Evolutionary conservation across 768 basidiomycete genomes (phyloP).

Genomic region (Mycena capillaripes): DNA sequence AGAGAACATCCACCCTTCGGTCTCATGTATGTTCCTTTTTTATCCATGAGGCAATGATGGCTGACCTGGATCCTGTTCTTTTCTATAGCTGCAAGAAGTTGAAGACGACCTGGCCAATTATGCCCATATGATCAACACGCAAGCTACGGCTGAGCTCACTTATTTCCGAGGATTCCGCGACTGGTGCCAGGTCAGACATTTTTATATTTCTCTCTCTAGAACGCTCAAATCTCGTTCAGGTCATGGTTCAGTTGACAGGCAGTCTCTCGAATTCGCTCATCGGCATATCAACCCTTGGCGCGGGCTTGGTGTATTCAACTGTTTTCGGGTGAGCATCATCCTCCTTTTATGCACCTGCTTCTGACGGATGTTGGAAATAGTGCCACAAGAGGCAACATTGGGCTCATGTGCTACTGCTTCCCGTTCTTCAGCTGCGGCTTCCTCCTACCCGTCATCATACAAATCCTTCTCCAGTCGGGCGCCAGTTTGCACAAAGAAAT

Average conservation of each 20-base stretch:
- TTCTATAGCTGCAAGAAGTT: slow-evolving; percentile 33
- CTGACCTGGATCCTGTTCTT: not conserved
- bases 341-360: not conserved
- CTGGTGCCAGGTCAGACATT: slow-evolving; percentile 37
- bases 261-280: slow-evolving; percentile 32
- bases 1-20: slow-evolving; percentile 18
- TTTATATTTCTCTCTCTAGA: not conserved
- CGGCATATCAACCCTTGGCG: slow-evolving; percentile 39
- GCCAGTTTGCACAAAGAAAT: slow-evolving; percentile 36
- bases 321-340: slow-evolving; percentile 40
- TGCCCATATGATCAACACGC: slow-evolving; percentile 33
- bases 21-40: slow-evolving; percentile 23
- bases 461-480: slow-evolving; percentile 38
- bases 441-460: slow-evolving; percentile 40
- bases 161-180: slow-evolving; percentile 40
- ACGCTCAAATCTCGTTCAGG: slow-evolving; percentile 16
- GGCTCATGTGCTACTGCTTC: slow-evolving; percentile 45
- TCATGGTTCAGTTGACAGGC: slow-evolving; percentile 22
- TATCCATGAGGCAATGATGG: not conserved
- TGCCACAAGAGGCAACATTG: slow-evolving; percentile 40
- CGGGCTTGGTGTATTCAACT: slow-evolving; percentile 43
- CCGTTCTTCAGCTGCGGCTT: slow-evolving; percentile 46
- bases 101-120: slow-evolving; percentile 35
- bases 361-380: slow-evolving; percentile 16
- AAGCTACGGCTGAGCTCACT: slow-evolving; percentile 37